Evolutionary conservation across 148 eudicot genomes (phyloP).

Genomic region (Vaccinium darrowii): DNA sequence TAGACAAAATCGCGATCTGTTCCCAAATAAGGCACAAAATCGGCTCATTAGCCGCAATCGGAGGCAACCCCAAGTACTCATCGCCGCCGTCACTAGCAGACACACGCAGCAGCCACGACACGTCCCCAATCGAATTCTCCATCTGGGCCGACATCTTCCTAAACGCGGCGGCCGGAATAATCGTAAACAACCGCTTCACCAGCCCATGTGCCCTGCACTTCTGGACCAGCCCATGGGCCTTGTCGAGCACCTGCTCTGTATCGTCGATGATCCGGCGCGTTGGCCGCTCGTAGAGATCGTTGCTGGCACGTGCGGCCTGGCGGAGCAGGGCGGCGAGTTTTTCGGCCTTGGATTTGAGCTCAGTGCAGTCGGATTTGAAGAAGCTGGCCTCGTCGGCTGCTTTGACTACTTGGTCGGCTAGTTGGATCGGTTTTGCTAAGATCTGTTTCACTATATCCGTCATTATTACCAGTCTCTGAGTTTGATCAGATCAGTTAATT

Average conservation of each 20-base stretch:
- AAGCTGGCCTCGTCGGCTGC: slow-evolving; percentile 71
- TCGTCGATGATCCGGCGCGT: slow-evolving; percentile 83
- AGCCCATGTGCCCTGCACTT: slow-evolving; percentile 79
- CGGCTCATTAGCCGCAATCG: slow-evolving; percentile 95
- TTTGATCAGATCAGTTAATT: background rate
- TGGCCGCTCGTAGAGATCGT: slow-evolving; percentile 89
- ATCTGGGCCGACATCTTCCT: slow-evolving; percentile 56
- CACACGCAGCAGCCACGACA: slow-evolving; percentile 84
- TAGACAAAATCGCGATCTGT: slow-evolving; percentile 69
- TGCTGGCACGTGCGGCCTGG: slow-evolving; percentile 80
- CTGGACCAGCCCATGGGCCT: slow-evolving; percentile 51
- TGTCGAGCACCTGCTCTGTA: slow-evolving; percentile 70
- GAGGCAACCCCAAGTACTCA: slow-evolving; percentile 75
- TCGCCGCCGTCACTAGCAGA: slow-evolving; percentile 56
- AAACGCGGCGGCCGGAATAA: slow-evolving; percentile 79
- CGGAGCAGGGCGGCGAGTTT: slow-evolving; percentile 82
- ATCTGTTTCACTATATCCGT: slow-evolving; percentile 77
- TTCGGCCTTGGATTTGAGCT: slow-evolving; percentile 69
- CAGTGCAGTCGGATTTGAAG: slow-evolving; percentile 72
- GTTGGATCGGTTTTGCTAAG: slow-evolving; percentile 68
- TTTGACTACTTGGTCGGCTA: slow-evolving; percentile 77
- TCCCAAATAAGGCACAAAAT: slow-evolving; percentile 87
- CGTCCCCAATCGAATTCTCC: slow-evolving; percentile 78
- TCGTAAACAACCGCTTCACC: slow-evolving; percentile 75
- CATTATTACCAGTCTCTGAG: slow-evolving; percentile 24